These are phyloP conservation scores for Alternaria arborescens DNA, from an alignment of 2,329 filamentous ascomycete genomes.

Conservation along the genomic window DNA sequence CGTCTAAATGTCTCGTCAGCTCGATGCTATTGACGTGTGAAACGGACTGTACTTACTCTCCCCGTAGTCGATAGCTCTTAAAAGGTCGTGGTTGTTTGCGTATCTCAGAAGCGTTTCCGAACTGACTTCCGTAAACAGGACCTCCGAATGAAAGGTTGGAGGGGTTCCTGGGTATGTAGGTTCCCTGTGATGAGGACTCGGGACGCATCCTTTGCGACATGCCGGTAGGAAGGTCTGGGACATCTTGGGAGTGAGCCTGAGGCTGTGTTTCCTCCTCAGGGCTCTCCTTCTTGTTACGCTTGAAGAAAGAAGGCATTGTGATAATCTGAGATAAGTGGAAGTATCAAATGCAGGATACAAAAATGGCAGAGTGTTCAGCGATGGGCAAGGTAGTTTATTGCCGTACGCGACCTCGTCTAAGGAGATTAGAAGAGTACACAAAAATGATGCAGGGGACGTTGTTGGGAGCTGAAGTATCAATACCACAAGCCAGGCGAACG, in stretches of 20 bases:
- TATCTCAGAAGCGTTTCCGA: slow-evolving; percentile 5
- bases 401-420: slow-evolving; percentile 5
- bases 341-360: not conserved
- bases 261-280: slow-evolving; percentile 4
- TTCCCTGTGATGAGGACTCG: not conserved
- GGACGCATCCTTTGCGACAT: slow-evolving; percentile 15
- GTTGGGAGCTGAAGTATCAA: slow-evolving; percentile 17
- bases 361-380: not conserved
- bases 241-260: slow-evolving; percentile 11
- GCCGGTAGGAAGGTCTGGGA: slow-evolving; percentile 11
- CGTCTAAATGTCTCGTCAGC: slow-evolving; percentile 21
- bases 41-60: slow-evolving; percentile 25
- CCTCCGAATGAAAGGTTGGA: slow-evolving; percentile 13
- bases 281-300: slow-evolving; percentile 14
- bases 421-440: slow-evolving; percentile 2
- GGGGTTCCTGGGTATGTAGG: slow-evolving; percentile 9
- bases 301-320: slow-evolving; percentile 17
- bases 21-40: not conserved
- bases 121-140: slow-evolving; percentile 7
- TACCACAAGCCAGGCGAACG: slow-evolving; percentile 10
- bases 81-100: slow-evolving; percentile 31
- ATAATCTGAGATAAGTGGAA: not conserved
- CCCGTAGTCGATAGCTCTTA: slow-evolving; percentile 33
- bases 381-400: slow-evolving; percentile 19
- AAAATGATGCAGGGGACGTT: not conserved